A percentile compares a stretch with the other conserved stretches of the same genome.
These are phyloP conservation scores for Candida stauntonica DNA, from an alignment of 805 yeast genomes.

Conservation along the genomic window DNA sequence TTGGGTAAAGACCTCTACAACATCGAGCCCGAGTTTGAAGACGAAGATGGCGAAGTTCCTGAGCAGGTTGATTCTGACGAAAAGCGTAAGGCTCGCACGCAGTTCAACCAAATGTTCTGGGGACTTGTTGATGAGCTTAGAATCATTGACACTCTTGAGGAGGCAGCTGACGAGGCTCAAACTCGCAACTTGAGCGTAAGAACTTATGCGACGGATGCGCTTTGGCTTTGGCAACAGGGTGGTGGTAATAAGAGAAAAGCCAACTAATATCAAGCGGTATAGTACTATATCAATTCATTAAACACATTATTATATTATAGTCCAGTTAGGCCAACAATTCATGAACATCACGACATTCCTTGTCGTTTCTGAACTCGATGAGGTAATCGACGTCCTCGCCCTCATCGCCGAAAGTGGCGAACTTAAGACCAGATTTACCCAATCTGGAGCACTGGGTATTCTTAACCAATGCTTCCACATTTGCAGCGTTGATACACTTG, in stretches of 20 bases:
- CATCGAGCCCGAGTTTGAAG: conserved; percentile 43
- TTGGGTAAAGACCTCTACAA: conserved; percentile 60
- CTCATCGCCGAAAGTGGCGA: conserved; percentile 15
- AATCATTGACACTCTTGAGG: conserved; percentile 60
- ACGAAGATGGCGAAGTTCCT: conserved; percentile 27
- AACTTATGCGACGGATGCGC: conserved; percentile 82
- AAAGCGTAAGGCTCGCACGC: conserved; percentile 28
- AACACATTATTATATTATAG: no score
- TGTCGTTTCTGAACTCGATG: conserved; percentile 22
- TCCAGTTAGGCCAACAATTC: conserved; percentile 17
- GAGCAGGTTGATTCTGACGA: conserved; percentile 30
- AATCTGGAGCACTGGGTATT: conserved; percentile 18
- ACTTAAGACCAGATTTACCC: conserved; percentile 24
- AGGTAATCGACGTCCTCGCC: conserved; percentile 21
- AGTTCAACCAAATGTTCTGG: conserved; percentile 53
- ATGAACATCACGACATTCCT: conserved; percentile 20
- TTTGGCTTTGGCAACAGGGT: conserved; percentile 77
- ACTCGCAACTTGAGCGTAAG: conserved; percentile 69
- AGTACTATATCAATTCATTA: no score
- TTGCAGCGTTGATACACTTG: conserved; percentile 4
- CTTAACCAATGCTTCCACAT: conserved; percentile 11
- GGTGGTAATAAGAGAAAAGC: conserved; percentile 35
- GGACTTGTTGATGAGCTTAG: conserved; percentile 59
- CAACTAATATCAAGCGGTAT: conserved; percentile 8
- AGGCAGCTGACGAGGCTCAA: conserved; percentile 60